Base-by-base conservation (phyloP, 441 rosid genomes). In the Codiaeum variegatum region DNA sequence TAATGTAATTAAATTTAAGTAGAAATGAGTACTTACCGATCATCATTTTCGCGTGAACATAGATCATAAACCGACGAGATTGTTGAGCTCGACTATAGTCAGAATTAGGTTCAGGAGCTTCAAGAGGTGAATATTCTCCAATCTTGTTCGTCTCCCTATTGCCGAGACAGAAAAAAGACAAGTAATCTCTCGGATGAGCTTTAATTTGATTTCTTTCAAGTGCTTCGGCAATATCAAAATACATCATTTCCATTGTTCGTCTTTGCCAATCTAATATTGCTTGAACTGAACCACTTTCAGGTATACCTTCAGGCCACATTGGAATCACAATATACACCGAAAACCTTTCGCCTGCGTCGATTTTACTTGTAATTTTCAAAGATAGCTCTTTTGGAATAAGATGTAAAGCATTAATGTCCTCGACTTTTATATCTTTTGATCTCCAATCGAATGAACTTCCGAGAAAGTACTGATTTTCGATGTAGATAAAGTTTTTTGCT, bases 1-100 rank as follows among this genome's bases (percentile, higher is more conserved):
- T n/a, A n/a, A n/a, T n/a, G n/a, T n/a, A n/a, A n/a, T n/a, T n/a
- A n/a, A n/a, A n/a, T n/a, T n/a, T n/a, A 26, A 58, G 29, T 13
- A 24, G 8, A 59, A 12, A 11, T 11, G 16, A 38, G 3, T 40
- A 66, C 34, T 78, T 77, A 90, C 98, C 93, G 4, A 91, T 89
- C 98, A 94, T 94, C 92, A 88, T 90, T 81, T 94, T 92, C 71
- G 94, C 60, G 67, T 94, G 98, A 55, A 94, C 95, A 79, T 93
- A 89, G 54, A 94, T 94, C 99, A 92, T 92, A 86, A 92, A 94
- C 11, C 99, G 91, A 7, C 99, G 83, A 6, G 92, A 88, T 73
- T 87, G 86, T 82, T 94, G 96, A 15, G 97, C 95, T 83, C 89
- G 85, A 70, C 79, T 61, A 62, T 88, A 89, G 78, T 88, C 79